Evolutionary conservation across 257 asterid genomes (phyloP), one percentile per base, ranked within the genome.

Genomic region (Primulina huaijiensis): DNA sequence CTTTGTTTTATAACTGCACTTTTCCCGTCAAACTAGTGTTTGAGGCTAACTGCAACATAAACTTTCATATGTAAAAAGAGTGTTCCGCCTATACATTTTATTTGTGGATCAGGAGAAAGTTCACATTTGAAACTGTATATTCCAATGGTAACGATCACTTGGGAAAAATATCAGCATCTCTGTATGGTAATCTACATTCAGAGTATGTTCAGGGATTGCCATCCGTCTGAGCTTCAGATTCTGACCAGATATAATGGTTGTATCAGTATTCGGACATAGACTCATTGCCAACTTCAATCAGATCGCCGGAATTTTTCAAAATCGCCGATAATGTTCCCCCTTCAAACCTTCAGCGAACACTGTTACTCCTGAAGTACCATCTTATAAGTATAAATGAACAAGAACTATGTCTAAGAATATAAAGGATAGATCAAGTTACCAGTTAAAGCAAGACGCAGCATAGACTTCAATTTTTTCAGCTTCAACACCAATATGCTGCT

Each of bases 331-430:
- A 29, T 50, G 20, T 12, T 33, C 53, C 68, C 3, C 34, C 14
- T 35, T 50, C 27, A 8, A 14, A 38, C 68, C 63, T 64, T 74
- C 38, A 75, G 16, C 71, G 72, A 40, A 77, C 61, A 67, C 70
- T 66, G 74, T 53, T 16, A 17, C 72, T 74, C 84, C 82, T 82
- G 81, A 58, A 65, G 31, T 69, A 61, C 60, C 38, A 69, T 34
- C 19, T 62, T 34, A 7, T 50, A 68, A 72, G 33, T 8, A 2
- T n/a, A 29, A 35, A 8, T 20, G 7, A 23, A 30, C 3, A 23
- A 61, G 55, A 31, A 29, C 37, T n/a, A 3, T 21, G n/a, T 19
- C 53, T 63, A 35, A 8, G 43, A 7, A 2, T 43, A 43, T 43
- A 43, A 16, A 50, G 33, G 70, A 43, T 27, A 20, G 55, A 46